Evolutionary conservation across 78 protist genomes (phyloP).

Genomic region (Chrysochromulina parva): DNA sequence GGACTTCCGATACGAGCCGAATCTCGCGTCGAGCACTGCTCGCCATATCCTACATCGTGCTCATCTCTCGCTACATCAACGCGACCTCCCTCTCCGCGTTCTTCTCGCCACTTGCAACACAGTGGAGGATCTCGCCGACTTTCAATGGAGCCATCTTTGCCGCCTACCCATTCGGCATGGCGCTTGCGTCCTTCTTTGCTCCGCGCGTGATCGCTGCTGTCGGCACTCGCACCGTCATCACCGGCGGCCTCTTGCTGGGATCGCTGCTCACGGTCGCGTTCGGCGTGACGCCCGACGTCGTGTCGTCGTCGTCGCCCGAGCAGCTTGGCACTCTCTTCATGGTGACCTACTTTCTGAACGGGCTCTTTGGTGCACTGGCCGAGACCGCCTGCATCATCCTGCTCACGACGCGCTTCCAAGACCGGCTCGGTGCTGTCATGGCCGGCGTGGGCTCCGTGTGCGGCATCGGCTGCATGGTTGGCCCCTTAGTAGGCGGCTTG

Average conservation of each 20-base stretch:
- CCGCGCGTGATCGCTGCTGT: not conserved
- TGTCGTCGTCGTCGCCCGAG: not conserved
- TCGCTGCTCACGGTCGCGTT: not conserved
- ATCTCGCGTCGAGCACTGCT: not conserved
- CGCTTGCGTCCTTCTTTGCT: not conserved
- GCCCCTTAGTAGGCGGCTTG: constrained; percentile 33
- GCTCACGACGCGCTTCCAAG: not conserved
- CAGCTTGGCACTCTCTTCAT: not conserved
- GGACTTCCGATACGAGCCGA: too few species aligned
- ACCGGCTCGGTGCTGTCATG: constrained; percentile 17
- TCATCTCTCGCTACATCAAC: constrained; percentile 1
- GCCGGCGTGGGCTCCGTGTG: constrained; percentile 27
- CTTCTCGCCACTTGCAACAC: not conserved
- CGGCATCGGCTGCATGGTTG: constrained; percentile 40
- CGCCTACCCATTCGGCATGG: constrained; percentile 46
- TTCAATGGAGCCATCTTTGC: constrained; percentile 32
- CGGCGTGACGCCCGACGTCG: constrained; percentile 32
- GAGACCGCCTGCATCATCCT: constrained; percentile 33
- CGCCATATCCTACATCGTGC: not conserved
- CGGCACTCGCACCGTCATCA: not conserved
- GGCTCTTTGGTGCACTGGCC: constrained; percentile 16
- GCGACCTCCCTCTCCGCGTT: constrained; percentile 37
- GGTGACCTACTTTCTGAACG: not conserved
- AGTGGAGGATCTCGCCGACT: not conserved
- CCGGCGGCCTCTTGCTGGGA: not conserved